Base-by-base conservation (phyloP, 176 grass and related monocot genomes). In the Tillandsia leiboldiana region DNA sequence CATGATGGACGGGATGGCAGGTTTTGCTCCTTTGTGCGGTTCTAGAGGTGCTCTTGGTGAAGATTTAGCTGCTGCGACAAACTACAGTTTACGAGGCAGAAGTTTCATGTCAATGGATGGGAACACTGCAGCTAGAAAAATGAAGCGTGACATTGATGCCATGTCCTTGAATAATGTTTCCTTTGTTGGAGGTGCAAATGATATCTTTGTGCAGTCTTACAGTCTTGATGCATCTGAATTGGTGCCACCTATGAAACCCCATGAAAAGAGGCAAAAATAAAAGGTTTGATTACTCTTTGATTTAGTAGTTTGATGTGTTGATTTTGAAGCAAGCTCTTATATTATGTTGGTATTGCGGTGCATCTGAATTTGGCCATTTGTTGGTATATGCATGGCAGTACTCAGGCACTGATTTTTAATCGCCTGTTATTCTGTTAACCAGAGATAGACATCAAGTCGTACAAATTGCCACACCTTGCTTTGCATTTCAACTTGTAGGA, bases 61-160 rank as follows among this genome's bases (percentile, higher is more conserved):
- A 67, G 94, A 99, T 77, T 78, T 99, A 71, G 94, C 93, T 68
- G 94, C 89, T 24, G 93, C 90, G 89, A 99, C 89, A 50, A 93
- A 93, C 79, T 90, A 87, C 26, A 83, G 94, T 29, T 74, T 99
- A 57, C 94, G 90, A 89, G 94, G 87, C 57, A 93, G 90, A 79
- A 92, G 87, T 72, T 90, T 93, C 82, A 85, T 92, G 70, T 72
- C 82, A 53, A 84, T 86, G 48, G 94, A 99, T 72, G 94, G 94
- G 52, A 84, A 76, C 77, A 42, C 33, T 42, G 79, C 89, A 66
- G 75, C 94, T 14, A 99, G 93, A 84, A 99, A 99, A 87, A 99
- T 99, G 79, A 99, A 99, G 71, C 84, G 94, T 66, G 90, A 99
- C 75, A 99, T 90, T 9, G 93, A 87, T 75, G 94, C 94, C 26